These are phyloP conservation scores for Platanus orientalis DNA, from an alignment of 164 flowering plant genomes.

Conservation along the genomic window DNA sequence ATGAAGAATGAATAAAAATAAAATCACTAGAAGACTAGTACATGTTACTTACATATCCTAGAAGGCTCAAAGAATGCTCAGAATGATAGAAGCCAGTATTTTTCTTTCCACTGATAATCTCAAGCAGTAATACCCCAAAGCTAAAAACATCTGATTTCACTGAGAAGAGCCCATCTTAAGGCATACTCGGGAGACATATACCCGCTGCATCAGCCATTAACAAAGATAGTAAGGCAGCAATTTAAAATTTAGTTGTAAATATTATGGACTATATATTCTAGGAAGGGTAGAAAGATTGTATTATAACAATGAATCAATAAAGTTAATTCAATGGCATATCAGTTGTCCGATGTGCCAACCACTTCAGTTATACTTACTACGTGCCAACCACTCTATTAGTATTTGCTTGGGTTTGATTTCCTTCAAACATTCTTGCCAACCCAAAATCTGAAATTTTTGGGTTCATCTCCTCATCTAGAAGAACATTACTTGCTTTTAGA, in stretches of 20 bases:
- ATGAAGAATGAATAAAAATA: too few relatives aligned
- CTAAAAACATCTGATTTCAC: background rate
- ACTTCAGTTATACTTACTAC: background rate
- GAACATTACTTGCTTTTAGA: background rate
- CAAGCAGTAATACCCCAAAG: background rate
- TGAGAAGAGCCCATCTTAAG: background rate
- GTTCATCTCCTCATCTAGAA: conserved; percentile 4
- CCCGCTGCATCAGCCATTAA: background rate
- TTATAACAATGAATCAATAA: too few relatives aligned
- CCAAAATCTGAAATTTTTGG: conserved; percentile 9
- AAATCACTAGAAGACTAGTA: too few relatives aligned
- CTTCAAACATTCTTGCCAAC: conserved; percentile 6
- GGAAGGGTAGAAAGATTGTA: too few relatives aligned
- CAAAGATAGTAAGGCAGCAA: too few relatives aligned
- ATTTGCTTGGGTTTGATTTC: too few relatives aligned
- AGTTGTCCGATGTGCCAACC: too few relatives aligned
- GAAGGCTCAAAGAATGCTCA: conserved; percentile 4
- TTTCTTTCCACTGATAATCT: background rate
- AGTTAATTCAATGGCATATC: too few relatives aligned
- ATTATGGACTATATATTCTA: background rate
- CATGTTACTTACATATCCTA: conserved; percentile 15
- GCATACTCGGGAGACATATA: background rate
- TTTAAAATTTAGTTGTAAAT: too few relatives aligned
- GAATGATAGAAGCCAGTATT: conserved; percentile 2
- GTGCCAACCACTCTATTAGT: conserved; percentile 13